These are phyloP conservation scores for Oidiodendron maius DNA, from an alignment of 495 filamentous ascomycete species.

Conservation along the genomic window DNA sequence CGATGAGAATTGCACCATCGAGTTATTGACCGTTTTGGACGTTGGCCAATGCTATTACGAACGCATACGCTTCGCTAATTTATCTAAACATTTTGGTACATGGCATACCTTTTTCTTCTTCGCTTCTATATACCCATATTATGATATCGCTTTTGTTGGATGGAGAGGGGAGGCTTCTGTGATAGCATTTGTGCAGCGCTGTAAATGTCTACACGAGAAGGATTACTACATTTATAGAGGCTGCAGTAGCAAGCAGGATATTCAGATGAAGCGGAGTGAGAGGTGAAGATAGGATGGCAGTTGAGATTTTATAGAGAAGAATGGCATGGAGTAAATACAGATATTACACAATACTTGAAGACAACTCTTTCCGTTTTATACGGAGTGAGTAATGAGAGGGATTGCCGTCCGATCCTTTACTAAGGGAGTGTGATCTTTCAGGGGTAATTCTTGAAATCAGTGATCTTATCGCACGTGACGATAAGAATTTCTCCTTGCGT, in stretches of 20 bases:
- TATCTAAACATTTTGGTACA: background rate
- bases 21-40: constrained; percentile 13
- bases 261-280: constrained; percentile 1
- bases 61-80: constrained; percentile 8
- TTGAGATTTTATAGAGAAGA: too few relatives aligned
- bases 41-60: constrained; percentile 13
- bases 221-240: constrained; percentile 13
- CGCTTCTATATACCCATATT: constrained; percentile 24
- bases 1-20: constrained; percentile 8
- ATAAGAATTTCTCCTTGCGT: background rate
- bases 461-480: background rate
- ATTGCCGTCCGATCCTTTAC: constrained; percentile 9
- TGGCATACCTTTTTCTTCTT: constrained; percentile 6
- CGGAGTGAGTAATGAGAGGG: too few relatives aligned
- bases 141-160: constrained; percentile 21
- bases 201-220: constrained; percentile 3
- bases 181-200: constrained; percentile 4
- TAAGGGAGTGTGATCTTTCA: constrained; percentile 14
- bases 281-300: constrained; percentile 15
- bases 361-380: too few relatives aligned
- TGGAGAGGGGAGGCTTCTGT: constrained; percentile 4
- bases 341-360: too few relatives aligned
- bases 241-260: constrained; percentile 6
- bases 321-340: too few relatives aligned
- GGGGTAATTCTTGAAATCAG: constrained; percentile 19